These are phyloP conservation scores for Monosporozyma solicola DNA, from an alignment of 805 yeast genomes.

Conservation along the genomic window DNA sequence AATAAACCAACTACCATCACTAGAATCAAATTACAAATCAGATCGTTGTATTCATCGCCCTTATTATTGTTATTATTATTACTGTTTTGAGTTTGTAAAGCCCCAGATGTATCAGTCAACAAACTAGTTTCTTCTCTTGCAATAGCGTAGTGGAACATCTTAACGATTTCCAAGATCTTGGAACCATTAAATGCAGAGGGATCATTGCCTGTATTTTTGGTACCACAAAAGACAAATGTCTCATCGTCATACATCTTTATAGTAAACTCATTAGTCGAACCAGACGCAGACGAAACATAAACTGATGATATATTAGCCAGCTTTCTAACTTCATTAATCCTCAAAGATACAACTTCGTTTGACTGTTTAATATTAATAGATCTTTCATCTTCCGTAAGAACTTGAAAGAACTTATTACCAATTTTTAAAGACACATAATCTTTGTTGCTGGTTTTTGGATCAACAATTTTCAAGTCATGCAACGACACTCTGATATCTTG, in stretches of 20 bases:
- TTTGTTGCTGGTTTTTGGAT: slow-evolving; percentile 39
- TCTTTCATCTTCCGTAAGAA: slow-evolving; percentile 38
- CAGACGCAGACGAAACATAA: slow-evolving; percentile 34
- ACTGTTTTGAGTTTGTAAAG: not conserved
- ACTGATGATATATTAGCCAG: slow-evolving; percentile 36
- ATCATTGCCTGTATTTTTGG: slow-evolving; percentile 30
- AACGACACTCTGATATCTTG: slow-evolving; percentile 45
- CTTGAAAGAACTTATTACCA: slow-evolving; percentile 61
- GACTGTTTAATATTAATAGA: slow-evolving; percentile 31
- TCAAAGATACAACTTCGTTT: slow-evolving; percentile 30
- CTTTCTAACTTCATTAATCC: slow-evolving; percentile 36
- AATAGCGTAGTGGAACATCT: slow-evolving; percentile 60
- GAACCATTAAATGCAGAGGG: slow-evolving; percentile 37
- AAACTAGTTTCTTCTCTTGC: slow-evolving; percentile 39
- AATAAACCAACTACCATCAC: slow-evolving; percentile 61
- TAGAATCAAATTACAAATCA: slow-evolving; percentile 54
- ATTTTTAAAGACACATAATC: slow-evolving; percentile 55
- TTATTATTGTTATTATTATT: not conserved
- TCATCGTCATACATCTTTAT: slow-evolving; percentile 32
- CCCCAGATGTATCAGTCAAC: slow-evolving; percentile 8
- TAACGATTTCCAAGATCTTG: slow-evolving; percentile 54
- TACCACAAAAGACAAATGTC: slow-evolving; percentile 37
- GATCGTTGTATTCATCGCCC: slow-evolving; percentile 27
- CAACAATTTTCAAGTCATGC: slow-evolving; percentile 45
- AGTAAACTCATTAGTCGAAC: slow-evolving; percentile 43